Evolutionary conservation across 1,284 basidiomycete genomes (phyloP).

Genomic region (Agaricales sp.): DNA sequence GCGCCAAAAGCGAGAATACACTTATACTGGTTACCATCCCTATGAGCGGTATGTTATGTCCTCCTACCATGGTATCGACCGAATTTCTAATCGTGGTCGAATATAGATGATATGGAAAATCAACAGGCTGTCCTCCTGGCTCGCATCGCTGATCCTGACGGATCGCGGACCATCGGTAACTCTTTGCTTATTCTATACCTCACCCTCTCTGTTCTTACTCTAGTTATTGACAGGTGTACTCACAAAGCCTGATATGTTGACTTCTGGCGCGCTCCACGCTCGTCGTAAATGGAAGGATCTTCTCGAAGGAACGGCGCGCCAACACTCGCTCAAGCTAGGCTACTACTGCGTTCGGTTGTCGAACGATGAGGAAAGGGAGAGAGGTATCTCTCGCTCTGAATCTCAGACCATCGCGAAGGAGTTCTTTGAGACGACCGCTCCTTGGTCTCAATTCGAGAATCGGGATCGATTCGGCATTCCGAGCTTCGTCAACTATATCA

Average conservation of each 20-base stretch:
- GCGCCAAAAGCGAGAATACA: constrained; percentile 17
- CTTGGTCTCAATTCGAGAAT: constrained; percentile 38
- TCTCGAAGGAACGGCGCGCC: constrained; percentile 31
- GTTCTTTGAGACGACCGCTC: constrained; percentile 37
- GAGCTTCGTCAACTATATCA: constrained; percentile 43
- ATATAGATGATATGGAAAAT: constrained; percentile 39
- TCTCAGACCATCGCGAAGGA: constrained; percentile 28
- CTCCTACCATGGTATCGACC: background rate
- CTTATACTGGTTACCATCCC: constrained; percentile 35
- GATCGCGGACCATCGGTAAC: constrained; percentile 35
- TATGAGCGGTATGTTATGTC: constrained; percentile 28
- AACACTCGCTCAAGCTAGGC: constrained; percentile 37
- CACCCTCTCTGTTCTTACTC: background rate
- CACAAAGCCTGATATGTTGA: constrained; percentile 53
- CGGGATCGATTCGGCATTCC: constrained; percentile 42
- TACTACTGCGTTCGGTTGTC: constrained; percentile 63
- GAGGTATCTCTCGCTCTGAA: constrained; percentile 23
- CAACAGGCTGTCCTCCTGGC: constrained; percentile 33
- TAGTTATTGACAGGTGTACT: constrained; percentile 34
- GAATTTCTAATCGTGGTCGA: background rate
- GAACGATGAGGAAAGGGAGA: constrained; percentile 41
- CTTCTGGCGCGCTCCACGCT: constrained; percentile 30
- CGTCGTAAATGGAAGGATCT: constrained; percentile 39
- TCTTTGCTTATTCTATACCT: background rate
- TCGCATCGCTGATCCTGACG: constrained; percentile 25